Evolutionary conservation across 441 rosid species (phyloP), one percentile per base, ranked within the genome.

Genomic region (Adansonia madagascariensis): DNA sequence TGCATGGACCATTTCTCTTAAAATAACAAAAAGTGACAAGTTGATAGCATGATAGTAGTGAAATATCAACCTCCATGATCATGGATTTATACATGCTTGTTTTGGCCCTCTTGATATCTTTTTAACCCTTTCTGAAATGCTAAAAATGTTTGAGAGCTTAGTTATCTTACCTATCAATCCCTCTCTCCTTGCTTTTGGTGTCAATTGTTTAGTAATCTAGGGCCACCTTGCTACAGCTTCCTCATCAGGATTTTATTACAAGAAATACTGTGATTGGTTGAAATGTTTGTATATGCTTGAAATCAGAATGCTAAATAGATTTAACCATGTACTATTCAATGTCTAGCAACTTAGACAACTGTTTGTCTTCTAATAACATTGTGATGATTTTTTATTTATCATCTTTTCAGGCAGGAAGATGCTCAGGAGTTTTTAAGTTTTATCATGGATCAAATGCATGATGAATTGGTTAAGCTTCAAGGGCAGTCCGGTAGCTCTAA

Each of bases 351-450:
- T 50, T n/a, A 55, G 63, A 55, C 17, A 11, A n/a, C 61, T 9
- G 3, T 73, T 59, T 56, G 75, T 56, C 49, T 22, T 22, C 11
- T 20, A 20, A 66, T 66, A 27, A 39, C 27, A 20, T 22, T 56
- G 8, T 57, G 67, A 57, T 22, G n/a, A 12, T 56, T 68, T 68
- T 60, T 14, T 24, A 7, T 61, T 60, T 43, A 56, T 74, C 65
- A 75, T 79, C 9, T 73, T 83, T 80, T 66, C 92, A 96, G 99
- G 85, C 98, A 96, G 78, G 99, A 96, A 89, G 99, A 94, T 89
- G 97, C 99, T 44, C 99, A 94, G 80, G 99, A 94, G 80, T 96
- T 96, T 82, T 79, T 96, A 79, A 91, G 98, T 82, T 96, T 96
- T 76, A 80, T 92, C 78, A 89, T 94, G 98, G 92, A 91, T 83